Conservation (phyloP, 768 basidiomycete species). For the Phylloporus arenicola region DNA sequence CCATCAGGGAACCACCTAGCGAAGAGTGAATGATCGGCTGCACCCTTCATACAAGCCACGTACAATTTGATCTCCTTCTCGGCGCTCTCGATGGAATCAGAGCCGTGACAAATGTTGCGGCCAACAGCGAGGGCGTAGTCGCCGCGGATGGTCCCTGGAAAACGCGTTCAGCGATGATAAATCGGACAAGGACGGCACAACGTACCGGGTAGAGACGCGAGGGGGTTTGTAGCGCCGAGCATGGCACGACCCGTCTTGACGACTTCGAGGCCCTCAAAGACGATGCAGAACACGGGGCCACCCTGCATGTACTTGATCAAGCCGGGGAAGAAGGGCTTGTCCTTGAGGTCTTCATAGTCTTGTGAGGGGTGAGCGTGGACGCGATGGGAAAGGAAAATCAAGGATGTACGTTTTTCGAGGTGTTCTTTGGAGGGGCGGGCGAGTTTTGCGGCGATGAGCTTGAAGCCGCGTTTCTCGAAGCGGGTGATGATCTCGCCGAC, state of each 20-base stretch:
- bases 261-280: conserved; percentile 90
- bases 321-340: conserved; percentile 94
- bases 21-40: conserved; percentile 5
- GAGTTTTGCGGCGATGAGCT: conserved; percentile 93
- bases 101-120: conserved; percentile 91
- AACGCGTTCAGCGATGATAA: conserved; percentile 3
- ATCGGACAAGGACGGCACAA: conserved; percentile 6
- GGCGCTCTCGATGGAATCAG: conserved; percentile 81
- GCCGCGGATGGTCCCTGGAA: conserved; percentile 88
- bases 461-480: conserved; percentile 98
- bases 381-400: neutral
- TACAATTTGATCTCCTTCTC: conserved; percentile 94
- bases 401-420: conserved; percentile 75
- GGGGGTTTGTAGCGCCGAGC: conserved; percentile 96
- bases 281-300: conserved; percentile 94
- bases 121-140: conserved; percentile 93
- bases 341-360: conserved; percentile 96
- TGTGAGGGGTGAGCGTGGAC: conserved; percentile 23
- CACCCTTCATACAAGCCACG: conserved; percentile 25
- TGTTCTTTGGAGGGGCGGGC: conserved; percentile 72
- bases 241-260: conserved; percentile 94
- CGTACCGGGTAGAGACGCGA: conserved; percentile 79
- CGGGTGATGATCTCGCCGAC: conserved; percentile 92
- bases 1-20: conserved; percentile 91
- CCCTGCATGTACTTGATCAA: conserved; percentile 94